Conservation (phyloP, 2,329 filamentous ascomycete species). For the Penicillium olsonii region DNA sequence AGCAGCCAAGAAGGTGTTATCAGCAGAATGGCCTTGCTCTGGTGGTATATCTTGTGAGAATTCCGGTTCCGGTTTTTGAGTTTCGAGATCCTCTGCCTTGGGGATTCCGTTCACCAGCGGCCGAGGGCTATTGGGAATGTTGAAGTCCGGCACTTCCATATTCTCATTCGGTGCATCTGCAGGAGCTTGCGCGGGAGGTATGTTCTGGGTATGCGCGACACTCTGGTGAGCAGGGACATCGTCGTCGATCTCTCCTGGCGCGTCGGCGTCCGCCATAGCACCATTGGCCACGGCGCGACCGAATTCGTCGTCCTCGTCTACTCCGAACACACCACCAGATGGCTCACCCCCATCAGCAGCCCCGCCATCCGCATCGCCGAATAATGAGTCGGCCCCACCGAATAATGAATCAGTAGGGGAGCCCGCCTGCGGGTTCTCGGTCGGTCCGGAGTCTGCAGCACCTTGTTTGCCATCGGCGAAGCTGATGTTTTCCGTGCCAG, state of each 20-base stretch:
- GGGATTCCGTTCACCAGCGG: conserved; percentile 43
- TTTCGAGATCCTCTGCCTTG: conserved; percentile 44
- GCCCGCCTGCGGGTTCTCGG: conserved; percentile 60
- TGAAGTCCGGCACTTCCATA: conserved; percentile 18
- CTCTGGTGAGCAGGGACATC: conserved; percentile 17
- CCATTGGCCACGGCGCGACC: conserved; percentile 70
- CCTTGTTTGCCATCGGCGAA: conserved; percentile 42
- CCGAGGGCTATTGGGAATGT: conserved; percentile 29
- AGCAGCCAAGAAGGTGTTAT: conserved; percentile 83
- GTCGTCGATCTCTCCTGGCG: conserved; percentile 34
- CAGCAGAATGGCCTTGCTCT: conserved; percentile 54
- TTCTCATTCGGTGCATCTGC: conserved; percentile 14
- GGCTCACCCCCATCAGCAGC: conserved; percentile 49
- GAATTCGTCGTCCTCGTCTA: conserved; percentile 84
- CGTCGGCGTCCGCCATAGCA: conserved; percentile 53
- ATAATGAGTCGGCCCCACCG: conserved; percentile 81
- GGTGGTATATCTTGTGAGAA: conserved; percentile 28
- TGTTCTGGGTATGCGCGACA: conserved; percentile 3
- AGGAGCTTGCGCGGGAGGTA: neutral
- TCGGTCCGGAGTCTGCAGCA: conserved; percentile 39
- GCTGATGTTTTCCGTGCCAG: conserved; percentile 58
- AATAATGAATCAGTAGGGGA: conserved; percentile 80
- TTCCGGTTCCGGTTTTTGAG: conserved; percentile 24
- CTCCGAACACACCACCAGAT: conserved; percentile 65
- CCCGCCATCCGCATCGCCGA: conserved; percentile 73